phyloP scores from a whole-genome alignment of 768 basidiomycete genomes.

The Mycena albidolilacea region DNA sequence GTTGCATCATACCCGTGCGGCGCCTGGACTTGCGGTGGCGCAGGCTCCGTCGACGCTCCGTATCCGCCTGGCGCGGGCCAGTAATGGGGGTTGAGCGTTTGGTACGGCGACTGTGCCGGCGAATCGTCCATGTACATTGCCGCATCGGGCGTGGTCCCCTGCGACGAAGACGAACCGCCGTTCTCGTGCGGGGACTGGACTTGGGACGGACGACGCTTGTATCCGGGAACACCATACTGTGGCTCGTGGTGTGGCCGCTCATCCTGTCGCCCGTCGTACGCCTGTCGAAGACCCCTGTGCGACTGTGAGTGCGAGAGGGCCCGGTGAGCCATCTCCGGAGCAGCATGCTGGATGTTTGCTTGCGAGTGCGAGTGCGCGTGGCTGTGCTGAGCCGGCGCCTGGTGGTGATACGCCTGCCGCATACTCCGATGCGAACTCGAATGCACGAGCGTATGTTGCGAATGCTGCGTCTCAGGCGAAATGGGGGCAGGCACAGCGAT shows the following conservation, averaged over 20 bases:
- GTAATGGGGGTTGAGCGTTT: conserved; percentile 34
- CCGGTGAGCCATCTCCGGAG: conserved; percentile 31
- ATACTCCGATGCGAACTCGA: conserved; percentile 41
- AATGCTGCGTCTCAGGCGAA: conserved; percentile 19
- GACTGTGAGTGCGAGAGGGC: conserved; percentile 33
- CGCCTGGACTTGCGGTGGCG: conserved; percentile 31
- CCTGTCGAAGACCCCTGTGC: conserved; percentile 31
- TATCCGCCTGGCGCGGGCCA: conserved; percentile 34
- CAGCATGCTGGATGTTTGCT: conserved; percentile 24
- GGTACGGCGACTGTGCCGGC: conserved; percentile 34
- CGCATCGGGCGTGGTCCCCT: conserved; percentile 6
- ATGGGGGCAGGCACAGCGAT: conserved; percentile 24
- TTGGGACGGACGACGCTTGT: conserved; percentile 17
- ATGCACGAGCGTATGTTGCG: conserved; percentile 35
- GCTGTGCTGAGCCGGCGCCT: conserved; percentile 30
- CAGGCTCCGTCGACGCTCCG: conserved; percentile 31
- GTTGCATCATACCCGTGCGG: conserved; percentile 33
- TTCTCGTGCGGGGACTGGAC: conserved; percentile 22
- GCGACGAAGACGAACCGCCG: conserved; percentile 17
- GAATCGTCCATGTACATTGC: conserved; percentile 30
- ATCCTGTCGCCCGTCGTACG: conserved; percentile 26
- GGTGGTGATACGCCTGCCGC: conserved; percentile 44
- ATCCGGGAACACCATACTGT: conserved; percentile 4
- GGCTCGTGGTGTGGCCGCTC: conserved; percentile 15
- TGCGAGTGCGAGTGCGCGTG: conserved; percentile 19